These are phyloP conservation scores for Suhomyces prunicola DNA, from an alignment of 805 yeast genomes.

Conservation along the genomic window DNA sequence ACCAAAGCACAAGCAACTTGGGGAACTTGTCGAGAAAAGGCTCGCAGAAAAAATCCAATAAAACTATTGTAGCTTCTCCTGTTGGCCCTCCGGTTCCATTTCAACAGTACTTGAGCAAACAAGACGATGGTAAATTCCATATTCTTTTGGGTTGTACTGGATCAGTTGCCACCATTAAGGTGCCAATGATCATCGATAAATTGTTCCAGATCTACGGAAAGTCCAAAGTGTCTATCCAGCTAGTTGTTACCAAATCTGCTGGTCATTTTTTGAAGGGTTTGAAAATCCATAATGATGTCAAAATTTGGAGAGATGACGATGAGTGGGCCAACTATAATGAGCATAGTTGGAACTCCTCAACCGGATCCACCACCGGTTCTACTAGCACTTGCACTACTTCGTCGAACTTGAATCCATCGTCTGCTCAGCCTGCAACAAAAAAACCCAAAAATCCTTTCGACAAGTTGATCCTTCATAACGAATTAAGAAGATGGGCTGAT, in stretches of 20 bases:
- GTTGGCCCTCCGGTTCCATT: conserved; percentile 70
- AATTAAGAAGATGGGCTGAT: conserved; percentile 47
- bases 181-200: conserved; percentile 85
- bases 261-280: conserved; percentile 64
- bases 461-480: conserved; percentile 41
- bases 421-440: conserved; percentile 7
- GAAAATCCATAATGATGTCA: conserved; percentile 61
- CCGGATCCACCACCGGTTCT: conserved; percentile 14
- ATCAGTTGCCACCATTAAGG: conserved; percentile 92
- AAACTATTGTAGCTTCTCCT: conserved; percentile 55
- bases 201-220: conserved; percentile 74
- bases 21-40: conserved; percentile 18
- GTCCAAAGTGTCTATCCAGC: conserved; percentile 70
- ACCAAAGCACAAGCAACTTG: background rate
- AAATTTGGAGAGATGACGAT: conserved; percentile 89
- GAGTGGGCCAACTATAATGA: conserved; percentile 68
- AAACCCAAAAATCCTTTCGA: conserved; percentile 32
- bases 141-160: conserved; percentile 92
- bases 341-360: conserved; percentile 17
- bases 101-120: conserved; percentile 62
- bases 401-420: conserved; percentile 6
- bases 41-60: conserved; percentile 36
- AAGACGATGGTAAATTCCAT: conserved; percentile 85
- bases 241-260: conserved; percentile 82
- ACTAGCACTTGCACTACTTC: background rate